Percentiles rank a stretch among this genome's conserved stretches.
Conservation (phyloP, 148 eudicot genomes). For the Pharnaceum exiguum region DNA sequence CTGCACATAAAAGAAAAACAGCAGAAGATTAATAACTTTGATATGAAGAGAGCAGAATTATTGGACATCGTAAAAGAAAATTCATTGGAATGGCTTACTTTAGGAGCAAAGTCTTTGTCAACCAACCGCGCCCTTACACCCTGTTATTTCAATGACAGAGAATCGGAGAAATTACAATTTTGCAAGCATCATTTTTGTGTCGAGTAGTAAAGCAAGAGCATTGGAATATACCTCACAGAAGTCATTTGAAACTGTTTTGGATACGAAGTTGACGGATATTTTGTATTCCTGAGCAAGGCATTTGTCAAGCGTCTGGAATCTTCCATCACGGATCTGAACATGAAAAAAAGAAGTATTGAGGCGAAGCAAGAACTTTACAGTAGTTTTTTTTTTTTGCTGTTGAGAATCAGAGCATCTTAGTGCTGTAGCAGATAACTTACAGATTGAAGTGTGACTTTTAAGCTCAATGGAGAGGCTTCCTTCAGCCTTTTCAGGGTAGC, state of each 20-base stretch:
- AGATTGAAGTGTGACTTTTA: conserved; percentile 83
- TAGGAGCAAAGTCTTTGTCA: conserved; percentile 94
- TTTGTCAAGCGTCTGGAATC: conserved; percentile 81
- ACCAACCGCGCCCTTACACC: conserved; percentile 86
- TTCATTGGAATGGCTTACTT: conserved; percentile 32
- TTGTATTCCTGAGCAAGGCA: conserved; percentile 84
- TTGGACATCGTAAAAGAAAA: neutral
- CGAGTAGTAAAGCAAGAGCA: neutral
- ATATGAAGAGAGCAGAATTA: neutral
- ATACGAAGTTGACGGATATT: conserved; percentile 55
- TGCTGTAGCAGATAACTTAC: conserved; percentile 40
- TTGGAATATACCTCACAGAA: conserved; percentile 65
- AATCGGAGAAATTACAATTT: too few species aligned
- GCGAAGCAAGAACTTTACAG: too few species aligned
- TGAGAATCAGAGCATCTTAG: too few species aligned
- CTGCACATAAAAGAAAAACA: conserved; percentile 33
- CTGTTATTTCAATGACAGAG: conserved; percentile 35
- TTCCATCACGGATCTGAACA: conserved; percentile 81
- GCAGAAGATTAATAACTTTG: neutral
- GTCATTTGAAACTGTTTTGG: conserved; percentile 69
- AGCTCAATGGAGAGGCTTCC: conserved; percentile 90
- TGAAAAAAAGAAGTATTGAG: neutral
- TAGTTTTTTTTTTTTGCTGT: too few species aligned
- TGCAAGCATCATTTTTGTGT: too few species aligned
- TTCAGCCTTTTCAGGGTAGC: conserved; percentile 59